phyloP scores from a whole-genome alignment of 495 filamentous ascomycete genomes.

The Trichocladium uniseriatum region DNA sequence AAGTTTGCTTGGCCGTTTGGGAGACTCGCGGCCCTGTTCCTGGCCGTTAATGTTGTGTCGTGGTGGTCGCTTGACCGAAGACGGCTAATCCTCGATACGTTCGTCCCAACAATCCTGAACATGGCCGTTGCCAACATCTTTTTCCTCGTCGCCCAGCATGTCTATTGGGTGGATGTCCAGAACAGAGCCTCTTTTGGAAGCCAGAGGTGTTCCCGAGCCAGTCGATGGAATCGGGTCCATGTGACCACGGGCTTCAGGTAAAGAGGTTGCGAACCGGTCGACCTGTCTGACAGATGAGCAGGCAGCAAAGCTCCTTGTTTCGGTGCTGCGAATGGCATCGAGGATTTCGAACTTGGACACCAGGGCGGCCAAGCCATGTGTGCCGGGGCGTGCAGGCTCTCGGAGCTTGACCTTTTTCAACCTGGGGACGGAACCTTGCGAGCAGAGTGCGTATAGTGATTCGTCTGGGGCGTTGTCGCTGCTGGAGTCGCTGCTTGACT shows the following conservation, averaged over 20 bases:
- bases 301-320: conserved; percentile 4
- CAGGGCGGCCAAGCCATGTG: conserved; percentile 20
- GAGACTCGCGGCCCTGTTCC: too few relatives aligned
- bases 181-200: too few relatives aligned
- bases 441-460: too few relatives aligned
- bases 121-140: too few relatives aligned
- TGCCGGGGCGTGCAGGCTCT: neutral
- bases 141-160: too few relatives aligned
- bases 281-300: conserved; percentile 1
- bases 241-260: too few relatives aligned
- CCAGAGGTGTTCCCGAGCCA: too few relatives aligned
- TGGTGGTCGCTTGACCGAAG: neutral
- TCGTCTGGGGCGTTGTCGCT: neutral
- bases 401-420: too few relatives aligned
- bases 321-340: conserved; percentile 20
- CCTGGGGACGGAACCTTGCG: too few relatives aligned
- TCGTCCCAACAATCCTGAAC: too few relatives aligned
- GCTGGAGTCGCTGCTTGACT: neutral
- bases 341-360: conserved; percentile 37
- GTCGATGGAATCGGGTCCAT: too few relatives aligned
- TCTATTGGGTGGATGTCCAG: too few relatives aligned
- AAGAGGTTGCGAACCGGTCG: neutral
- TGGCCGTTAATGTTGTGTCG: neutral
- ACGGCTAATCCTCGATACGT: neutral
- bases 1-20: neutral